A percentile compares a stretch with the other conserved stretches of the same genome.
Evolutionary conservation across 2,329 filamentous ascomycete genomes (phyloP).

Genomic region (Fusarium tricinctum): DNA sequence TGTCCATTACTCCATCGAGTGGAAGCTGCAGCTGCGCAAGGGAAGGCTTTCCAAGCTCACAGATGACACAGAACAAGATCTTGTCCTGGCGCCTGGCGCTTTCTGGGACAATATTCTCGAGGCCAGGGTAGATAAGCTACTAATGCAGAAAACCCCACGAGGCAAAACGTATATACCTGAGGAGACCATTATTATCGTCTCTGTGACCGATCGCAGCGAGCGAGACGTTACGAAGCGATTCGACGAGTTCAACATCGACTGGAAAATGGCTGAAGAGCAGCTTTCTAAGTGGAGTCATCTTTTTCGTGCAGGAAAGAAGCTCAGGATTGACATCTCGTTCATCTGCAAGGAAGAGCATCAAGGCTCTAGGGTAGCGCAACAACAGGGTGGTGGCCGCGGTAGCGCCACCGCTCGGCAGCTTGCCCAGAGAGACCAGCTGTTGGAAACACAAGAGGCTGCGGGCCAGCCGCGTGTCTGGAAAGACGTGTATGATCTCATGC

Average conservation of each 20-base stretch:
- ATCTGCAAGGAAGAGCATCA: constrained; percentile 15
- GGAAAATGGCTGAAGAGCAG: constrained; percentile 18
- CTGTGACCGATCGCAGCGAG: neutral
- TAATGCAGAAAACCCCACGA: neutral
- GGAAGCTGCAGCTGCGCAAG: constrained; percentile 23
- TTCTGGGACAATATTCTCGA: constrained; percentile 17
- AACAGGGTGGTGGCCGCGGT: neutral
- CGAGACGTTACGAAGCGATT: neutral
- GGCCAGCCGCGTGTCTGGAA: constrained; percentile 28
- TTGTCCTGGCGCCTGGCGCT: constrained; percentile 18
- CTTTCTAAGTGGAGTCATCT: constrained; percentile 21
- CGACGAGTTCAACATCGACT: constrained; percentile 26
- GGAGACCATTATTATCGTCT: constrained; percentile 4
- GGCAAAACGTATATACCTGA: constrained; percentile 7
- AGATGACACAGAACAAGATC: constrained; percentile 23
- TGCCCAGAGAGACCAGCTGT: constrained; percentile 13
- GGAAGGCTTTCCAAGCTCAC: constrained; percentile 8
- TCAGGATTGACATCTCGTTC: constrained; percentile 24
- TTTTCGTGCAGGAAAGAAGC: constrained; percentile 23
- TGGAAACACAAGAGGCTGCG: constrained; percentile 21
- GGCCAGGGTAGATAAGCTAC: constrained; percentile 7
- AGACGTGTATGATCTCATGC: constrained; percentile 27
- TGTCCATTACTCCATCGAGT: constrained; percentile 26
- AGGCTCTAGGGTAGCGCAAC: neutral
- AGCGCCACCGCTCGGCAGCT: constrained; percentile 18